Conservation (phyloP, 1,284 basidiomycete genomes). For the Marasmius oreades region DNA sequence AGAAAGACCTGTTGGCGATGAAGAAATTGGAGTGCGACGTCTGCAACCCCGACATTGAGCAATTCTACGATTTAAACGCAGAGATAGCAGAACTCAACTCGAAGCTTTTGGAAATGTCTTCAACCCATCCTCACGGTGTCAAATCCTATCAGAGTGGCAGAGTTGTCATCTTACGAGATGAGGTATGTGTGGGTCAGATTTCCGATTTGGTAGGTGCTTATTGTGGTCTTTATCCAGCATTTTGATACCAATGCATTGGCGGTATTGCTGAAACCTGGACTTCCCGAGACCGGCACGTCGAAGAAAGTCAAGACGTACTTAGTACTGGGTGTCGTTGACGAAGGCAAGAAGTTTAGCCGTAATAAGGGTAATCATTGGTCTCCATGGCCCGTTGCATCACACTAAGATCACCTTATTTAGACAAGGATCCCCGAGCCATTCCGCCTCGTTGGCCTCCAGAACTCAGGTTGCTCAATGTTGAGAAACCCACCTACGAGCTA, state of each 20-base stretch:
- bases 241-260: slow-evolving; percentile 71
- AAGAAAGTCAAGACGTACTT: slow-evolving; percentile 60
- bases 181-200: slow-evolving; percentile 44
- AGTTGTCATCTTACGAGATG: slow-evolving; percentile 81
- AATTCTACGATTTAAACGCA: slow-evolving; percentile 75
- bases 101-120: slow-evolving; percentile 62
- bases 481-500: slow-evolving; percentile 69
- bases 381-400: not conserved
- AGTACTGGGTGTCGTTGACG: slow-evolving; percentile 74
- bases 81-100: slow-evolving; percentile 70
- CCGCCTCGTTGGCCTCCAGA: slow-evolving; percentile 75
- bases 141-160: slow-evolving; percentile 75
- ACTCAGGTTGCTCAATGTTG: slow-evolving; percentile 42
- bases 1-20: slow-evolving; percentile 67
- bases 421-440: slow-evolving; percentile 56
- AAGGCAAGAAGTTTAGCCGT: slow-evolving; percentile 53
- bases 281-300: slow-evolving; percentile 41
- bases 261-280: slow-evolving; percentile 73
- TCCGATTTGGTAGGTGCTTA: not conserved
- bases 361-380: slow-evolving; percentile 40
- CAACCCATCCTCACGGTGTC: slow-evolving; percentile 59
- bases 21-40: slow-evolving; percentile 67
- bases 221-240: slow-evolving; percentile 49
- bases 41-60: slow-evolving; percentile 69
- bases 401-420: slow-evolving; percentile 32